These are phyloP conservation scores for Diplodia scrobiculata DNA, from an alignment of 2,329 filamentous ascomycete species.

Conservation along the genomic window DNA sequence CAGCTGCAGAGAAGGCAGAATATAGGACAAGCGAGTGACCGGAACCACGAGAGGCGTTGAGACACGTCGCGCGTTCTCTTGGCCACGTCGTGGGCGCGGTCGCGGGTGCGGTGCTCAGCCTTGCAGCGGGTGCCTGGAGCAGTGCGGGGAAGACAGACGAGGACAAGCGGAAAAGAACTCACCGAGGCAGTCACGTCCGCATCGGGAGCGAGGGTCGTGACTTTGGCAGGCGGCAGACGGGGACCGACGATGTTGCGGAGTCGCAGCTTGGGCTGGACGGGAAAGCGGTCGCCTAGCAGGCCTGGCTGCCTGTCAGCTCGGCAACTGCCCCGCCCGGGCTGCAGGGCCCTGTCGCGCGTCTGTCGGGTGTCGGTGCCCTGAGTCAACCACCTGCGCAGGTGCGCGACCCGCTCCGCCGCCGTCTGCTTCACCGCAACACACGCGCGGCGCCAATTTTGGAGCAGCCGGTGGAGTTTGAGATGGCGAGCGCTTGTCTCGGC, in stretches of 20 bases:
- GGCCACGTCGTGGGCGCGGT: slow-evolving; percentile 1
- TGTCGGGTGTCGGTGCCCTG: not conserved
- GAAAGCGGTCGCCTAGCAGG: slow-evolving; percentile 6
- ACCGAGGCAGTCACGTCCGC: not conserved
- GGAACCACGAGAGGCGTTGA: not conserved
- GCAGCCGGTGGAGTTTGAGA: slow-evolving; percentile 8
- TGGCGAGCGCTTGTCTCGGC: slow-evolving; percentile 2
- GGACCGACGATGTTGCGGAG: slow-evolving; percentile 3
- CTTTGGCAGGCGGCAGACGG: not conserved
- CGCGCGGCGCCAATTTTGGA: not conserved
- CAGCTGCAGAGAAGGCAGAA: not conserved
- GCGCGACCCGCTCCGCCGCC: slow-evolving; percentile 7
- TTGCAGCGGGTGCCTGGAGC: not conserved
- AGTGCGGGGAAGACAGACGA: not conserved
- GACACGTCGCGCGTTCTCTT: slow-evolving; percentile 4
- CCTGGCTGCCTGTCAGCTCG: not conserved
- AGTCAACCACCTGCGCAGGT: slow-evolving; percentile 4
- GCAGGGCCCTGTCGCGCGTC: slow-evolving; percentile 9
- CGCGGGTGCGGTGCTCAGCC: slow-evolving; percentile 14
- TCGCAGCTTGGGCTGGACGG: slow-evolving; percentile 4
- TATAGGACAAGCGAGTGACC: not conserved
- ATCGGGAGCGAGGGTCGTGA: not conserved
- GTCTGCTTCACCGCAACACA: slow-evolving; percentile 18
- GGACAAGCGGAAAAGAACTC: not conserved
- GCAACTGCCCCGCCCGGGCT: not conserved